phyloP scores from a whole-genome alignment of 78 protist species.

The Dictyostelium intermedium region DNA sequence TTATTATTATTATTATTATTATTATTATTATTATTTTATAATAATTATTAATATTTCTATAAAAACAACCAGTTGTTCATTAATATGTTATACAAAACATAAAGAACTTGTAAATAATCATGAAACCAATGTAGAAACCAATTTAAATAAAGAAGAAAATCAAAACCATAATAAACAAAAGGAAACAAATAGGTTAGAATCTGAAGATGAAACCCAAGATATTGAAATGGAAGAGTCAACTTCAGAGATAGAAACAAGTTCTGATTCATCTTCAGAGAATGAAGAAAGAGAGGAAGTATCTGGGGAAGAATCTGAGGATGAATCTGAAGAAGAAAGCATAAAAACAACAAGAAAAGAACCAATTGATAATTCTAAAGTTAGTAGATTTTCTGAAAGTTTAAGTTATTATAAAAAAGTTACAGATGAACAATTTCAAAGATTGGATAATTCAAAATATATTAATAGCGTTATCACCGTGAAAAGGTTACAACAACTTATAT shows the following conservation, averaged over 20 bases:
- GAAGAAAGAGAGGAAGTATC: not conserved
- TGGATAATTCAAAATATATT: constrained; percentile 40
- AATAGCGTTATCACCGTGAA: constrained; percentile 3
- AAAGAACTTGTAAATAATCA: constrained; percentile 19
- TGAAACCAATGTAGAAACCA: not conserved
- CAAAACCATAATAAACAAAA: no score
- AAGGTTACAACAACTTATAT: constrained; percentile 22
- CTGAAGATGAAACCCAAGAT: not conserved
- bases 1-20: no score
- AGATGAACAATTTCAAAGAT: constrained; percentile 29
- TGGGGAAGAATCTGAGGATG: not conserved
- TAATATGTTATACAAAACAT: constrained; percentile 2
- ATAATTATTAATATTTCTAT: no score
- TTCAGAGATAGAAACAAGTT: not conserved
- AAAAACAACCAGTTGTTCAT: constrained; percentile 42
- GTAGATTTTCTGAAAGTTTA: not conserved
- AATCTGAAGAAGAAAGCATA: not conserved
- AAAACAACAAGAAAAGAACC: not conserved
- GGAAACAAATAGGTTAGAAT: not conserved
- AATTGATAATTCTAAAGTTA: not conserved
- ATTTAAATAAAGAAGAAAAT: not conserved
- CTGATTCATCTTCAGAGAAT: not conserved
- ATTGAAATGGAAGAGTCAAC: not conserved
- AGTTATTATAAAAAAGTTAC: constrained; percentile 36
- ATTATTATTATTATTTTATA: no score